Percentiles rank a stretch among this genome's conserved stretches.
Evolutionary conservation across 2,329 filamentous ascomycete genomes (phyloP).

Genomic region (Botrytis pseudocinerea): DNA sequence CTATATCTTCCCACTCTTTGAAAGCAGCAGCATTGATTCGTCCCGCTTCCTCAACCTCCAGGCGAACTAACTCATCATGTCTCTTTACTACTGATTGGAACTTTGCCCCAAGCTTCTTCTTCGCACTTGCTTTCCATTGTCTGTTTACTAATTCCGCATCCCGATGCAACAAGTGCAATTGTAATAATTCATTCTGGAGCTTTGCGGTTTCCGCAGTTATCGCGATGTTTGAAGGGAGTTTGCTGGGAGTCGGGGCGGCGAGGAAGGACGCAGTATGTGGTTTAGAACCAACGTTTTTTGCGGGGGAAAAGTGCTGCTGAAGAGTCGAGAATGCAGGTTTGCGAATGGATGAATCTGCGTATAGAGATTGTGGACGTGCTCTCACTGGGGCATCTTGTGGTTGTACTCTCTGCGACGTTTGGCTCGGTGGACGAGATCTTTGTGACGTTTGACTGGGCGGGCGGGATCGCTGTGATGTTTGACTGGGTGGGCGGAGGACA

Average conservation of each 20-base stretch:
- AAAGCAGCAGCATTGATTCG: slow-evolving; percentile 53
- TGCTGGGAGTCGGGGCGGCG: slow-evolving; percentile 61
- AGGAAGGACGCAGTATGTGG: slow-evolving; percentile 59
- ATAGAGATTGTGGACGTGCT: slow-evolving; percentile 24
- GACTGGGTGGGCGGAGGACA: slow-evolving; percentile 30
- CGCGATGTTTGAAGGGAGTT: slow-evolving; percentile 60
- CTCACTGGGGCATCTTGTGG: slow-evolving; percentile 14
- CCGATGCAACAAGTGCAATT: slow-evolving; percentile 64
- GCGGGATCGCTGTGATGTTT: slow-evolving; percentile 14
- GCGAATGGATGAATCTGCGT: slow-evolving; percentile 27
- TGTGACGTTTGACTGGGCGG: slow-evolving; percentile 25
- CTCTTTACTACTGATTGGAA: slow-evolving; percentile 45
- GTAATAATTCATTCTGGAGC: slow-evolving; percentile 64
- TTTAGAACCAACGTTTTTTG: slow-evolving; percentile 61
- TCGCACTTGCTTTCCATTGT: slow-evolving; percentile 60
- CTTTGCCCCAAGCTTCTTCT: slow-evolving; percentile 47
- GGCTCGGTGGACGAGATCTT: slow-evolving; percentile 25
- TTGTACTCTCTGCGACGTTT: slow-evolving; percentile 15
- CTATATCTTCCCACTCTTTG: slow-evolving; percentile 48
- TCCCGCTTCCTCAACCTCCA: slow-evolving; percentile 52
- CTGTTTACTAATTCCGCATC: slow-evolving; percentile 48
- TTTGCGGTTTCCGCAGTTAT: slow-evolving; percentile 58
- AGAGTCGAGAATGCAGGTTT: slow-evolving; percentile 55
- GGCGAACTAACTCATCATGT: slow-evolving; percentile 45
- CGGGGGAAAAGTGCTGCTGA: slow-evolving; percentile 68